Evolutionary conservation across 768 basidiomycete genomes (phyloP), one percentile per base, ranked within the genome.

Genomic region (Albatrellus ellisii): DNA sequence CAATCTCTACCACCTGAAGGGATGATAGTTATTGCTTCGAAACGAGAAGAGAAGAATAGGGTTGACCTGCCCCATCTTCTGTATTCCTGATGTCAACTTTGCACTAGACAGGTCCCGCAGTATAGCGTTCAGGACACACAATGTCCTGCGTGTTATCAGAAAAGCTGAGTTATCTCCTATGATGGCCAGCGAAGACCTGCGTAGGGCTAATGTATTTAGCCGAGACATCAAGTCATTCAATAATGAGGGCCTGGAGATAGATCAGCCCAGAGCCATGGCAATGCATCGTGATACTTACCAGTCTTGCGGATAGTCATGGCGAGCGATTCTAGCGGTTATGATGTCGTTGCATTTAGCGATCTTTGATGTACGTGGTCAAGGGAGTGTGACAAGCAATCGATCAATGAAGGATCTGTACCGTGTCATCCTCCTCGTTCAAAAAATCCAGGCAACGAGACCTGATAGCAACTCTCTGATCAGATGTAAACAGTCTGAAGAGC

Each of bases 321-420:
- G 73, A 6, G 86, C 80, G 39, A 91, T 73, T 55, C 79, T 91
- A 10, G 76, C 67, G 7, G 87, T 68, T 20, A 85, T 75, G 24
- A 82, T 54, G 47, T 83, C 71, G 46, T 90, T 86, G 54, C 76
- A 85, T 43, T 80, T 70, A 14, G 83, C 75, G 45, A 92, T 80
- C 89, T 89, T 55, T 43, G 21, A 49, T 35, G 40, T 35, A 15
- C 35, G 41, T 39, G 40, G 32, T 18, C 37, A 53, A 26, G 44
- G 39, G 25, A 18, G 42, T 33, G 40, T 3, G 28, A 42, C 24
- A 26, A 29, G n/a, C 33, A 26, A 4, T 36, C 17, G n/a, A 9
- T 36, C 15, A 18, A 36, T 21, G 27, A 25, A 11, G n/a, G 38
- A n/a, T 4, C 51, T 66, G 51, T 47, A 85, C 89, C 25, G 75